Evolutionary conservation across 2,329 filamentous ascomycete genomes (phyloP).

Genomic region (Harringtonia lauricola): DNA sequence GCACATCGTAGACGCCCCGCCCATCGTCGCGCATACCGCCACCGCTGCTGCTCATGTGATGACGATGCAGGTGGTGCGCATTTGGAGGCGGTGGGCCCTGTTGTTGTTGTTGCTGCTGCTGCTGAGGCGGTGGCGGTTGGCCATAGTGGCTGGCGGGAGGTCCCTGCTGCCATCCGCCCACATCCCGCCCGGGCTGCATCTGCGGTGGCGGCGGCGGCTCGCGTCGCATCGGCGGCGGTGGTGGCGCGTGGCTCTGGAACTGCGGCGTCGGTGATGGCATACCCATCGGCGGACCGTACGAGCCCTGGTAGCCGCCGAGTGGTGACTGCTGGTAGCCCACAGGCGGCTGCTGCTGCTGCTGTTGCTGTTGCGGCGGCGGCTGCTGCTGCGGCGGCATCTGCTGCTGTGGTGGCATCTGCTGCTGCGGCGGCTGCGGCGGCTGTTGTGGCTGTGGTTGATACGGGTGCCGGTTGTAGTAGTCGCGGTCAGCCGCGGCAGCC

Average conservation of each 20-base stretch:
- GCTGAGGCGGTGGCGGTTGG: slow-evolving; percentile 7
- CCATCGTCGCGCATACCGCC: slow-evolving; percentile 8
- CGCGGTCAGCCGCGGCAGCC: slow-evolving; percentile 24
- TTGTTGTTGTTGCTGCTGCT: slow-evolving; percentile 16
- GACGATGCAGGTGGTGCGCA: slow-evolving; percentile 12
- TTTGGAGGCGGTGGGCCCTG: slow-evolving; percentile 17
- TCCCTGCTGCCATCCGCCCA: slow-evolving; percentile 7
- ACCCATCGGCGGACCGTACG: slow-evolving; percentile 3
- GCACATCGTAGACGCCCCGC: too few relatives aligned
- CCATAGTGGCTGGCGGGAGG: too few relatives aligned
- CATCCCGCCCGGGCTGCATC: neutral
- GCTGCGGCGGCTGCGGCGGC: slow-evolving; percentile 19
- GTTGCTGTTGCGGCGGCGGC: slow-evolving; percentile 7
- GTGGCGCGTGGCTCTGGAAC: slow-evolving; percentile 38
- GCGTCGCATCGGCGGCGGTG: slow-evolving; percentile 12
- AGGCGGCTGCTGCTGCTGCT: slow-evolving; percentile 13
- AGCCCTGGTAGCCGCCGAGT: slow-evolving; percentile 1
- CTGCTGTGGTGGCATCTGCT: slow-evolving; percentile 9
- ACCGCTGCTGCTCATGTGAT: slow-evolving; percentile 10
- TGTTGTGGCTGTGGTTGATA: slow-evolving; percentile 22
- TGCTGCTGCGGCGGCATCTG: slow-evolving; percentile 14
- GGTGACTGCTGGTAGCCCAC: slow-evolving; percentile 16
- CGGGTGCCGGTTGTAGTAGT: slow-evolving; percentile 33
- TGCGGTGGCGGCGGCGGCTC: neutral
- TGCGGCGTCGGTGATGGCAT: slow-evolving; percentile 8